These are phyloP conservation scores for Fusarium chlamydosporum DNA, from an alignment of 2,329 filamentous ascomycete genomes.

Conservation along the genomic window DNA sequence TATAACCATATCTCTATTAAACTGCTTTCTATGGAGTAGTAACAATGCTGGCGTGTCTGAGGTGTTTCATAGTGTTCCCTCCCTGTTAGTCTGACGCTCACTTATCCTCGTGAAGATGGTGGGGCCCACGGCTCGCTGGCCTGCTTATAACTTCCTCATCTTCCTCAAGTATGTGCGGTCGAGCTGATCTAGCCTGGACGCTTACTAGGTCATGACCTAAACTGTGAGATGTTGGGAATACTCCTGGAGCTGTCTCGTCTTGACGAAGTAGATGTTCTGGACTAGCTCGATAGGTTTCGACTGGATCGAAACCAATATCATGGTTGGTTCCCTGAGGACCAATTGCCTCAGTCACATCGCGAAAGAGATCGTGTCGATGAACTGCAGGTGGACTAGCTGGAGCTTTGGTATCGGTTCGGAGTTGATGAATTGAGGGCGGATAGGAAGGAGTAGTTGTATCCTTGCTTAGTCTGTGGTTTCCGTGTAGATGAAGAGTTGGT, in stretches of 20 bases:
- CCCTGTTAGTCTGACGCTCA: background rate
- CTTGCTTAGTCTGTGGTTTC: constrained; percentile 18
- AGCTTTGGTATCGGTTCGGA: constrained; percentile 34
- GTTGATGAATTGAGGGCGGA: constrained; percentile 32
- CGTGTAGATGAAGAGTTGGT: background rate
- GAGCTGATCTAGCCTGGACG: constrained; percentile 6
- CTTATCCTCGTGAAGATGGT: constrained; percentile 41
- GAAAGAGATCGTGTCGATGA: constrained; percentile 31
- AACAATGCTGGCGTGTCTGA: constrained; percentile 38
- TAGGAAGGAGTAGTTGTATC: constrained; percentile 23
- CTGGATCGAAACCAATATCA: constrained; percentile 25
- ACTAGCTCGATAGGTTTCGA: constrained; percentile 18
- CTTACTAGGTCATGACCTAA: constrained; percentile 32
- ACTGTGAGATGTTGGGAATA: constrained; percentile 30
- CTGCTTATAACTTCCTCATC: constrained; percentile 29
- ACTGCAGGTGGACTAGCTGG: constrained; percentile 26
- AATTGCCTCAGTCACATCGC: constrained; percentile 20
- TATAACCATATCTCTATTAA: constrained; percentile 34
- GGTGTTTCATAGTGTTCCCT: constrained; percentile 29
- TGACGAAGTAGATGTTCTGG: constrained; percentile 37
- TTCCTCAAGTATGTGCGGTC: constrained; percentile 34
- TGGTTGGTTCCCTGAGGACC: constrained; percentile 15
- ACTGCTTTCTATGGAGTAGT: constrained; percentile 24
- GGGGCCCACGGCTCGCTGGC: constrained; percentile 17
- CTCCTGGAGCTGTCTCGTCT: constrained; percentile 17